Evolutionary conservation across 805 yeast genomes (phyloP).

Genomic region (Schwanniomyces sp.): DNA sequence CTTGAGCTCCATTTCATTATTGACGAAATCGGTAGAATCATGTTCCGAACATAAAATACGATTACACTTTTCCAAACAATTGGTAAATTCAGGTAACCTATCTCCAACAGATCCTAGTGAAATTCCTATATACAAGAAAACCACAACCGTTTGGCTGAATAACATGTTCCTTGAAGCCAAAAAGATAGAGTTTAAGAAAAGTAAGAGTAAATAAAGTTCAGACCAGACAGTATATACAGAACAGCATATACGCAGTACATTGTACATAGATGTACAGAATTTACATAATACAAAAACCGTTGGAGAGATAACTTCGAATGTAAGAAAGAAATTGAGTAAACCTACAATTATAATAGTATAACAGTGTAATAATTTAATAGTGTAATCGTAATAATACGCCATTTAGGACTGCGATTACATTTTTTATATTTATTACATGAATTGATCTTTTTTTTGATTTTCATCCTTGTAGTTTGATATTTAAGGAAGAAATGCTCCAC

Average conservation of each 20-base stretch:
- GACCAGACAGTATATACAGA: not conserved
- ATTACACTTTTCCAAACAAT: conserved; percentile 24
- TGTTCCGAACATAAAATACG: conserved; percentile 10
- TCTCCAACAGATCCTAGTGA: conserved; percentile 31
- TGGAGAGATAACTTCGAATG: no score
- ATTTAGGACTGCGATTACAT: no score
- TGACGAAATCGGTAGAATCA: not conserved
- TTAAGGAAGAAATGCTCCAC: no score
- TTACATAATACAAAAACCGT: no score
- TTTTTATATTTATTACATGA: no score
- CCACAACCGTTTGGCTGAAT: not conserved
- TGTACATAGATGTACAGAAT: no score
- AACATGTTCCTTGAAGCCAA: not conserved
- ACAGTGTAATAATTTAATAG: no score
- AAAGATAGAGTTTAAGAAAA: not conserved
- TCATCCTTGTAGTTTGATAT: no score
- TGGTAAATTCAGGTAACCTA: conserved; percentile 25
- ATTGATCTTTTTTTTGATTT: no score
- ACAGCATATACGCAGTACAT: not conserved
- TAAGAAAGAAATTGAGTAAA: no score
- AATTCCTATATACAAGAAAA: not conserved
- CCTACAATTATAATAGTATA: no score
- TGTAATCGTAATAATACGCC: no score
- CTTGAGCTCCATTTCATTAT: not conserved
- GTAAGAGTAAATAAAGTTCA: not conserved